Conservation (phyloP, 148 eudicot species). For the Vaccinium macrocarpon region DNA sequence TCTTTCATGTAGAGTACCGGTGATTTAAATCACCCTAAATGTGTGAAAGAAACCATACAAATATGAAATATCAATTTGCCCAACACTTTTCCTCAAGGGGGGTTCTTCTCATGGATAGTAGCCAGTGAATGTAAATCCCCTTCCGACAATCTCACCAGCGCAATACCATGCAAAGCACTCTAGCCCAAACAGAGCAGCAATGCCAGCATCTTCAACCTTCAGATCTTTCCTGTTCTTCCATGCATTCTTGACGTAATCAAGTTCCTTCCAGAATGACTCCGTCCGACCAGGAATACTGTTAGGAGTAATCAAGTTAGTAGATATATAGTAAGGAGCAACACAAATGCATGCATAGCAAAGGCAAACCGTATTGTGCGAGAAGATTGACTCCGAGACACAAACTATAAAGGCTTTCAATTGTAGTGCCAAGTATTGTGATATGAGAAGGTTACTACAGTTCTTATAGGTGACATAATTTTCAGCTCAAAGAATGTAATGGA, state of each 20-base stretch:
- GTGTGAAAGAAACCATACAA: constrained; percentile 11
- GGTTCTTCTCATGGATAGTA: constrained; percentile 34
- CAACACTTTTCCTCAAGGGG: background rate
- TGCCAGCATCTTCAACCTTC: constrained; percentile 48
- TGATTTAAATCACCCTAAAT: constrained; percentile 17
- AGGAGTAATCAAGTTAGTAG: background rate
- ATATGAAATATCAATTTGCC: constrained; percentile 7
- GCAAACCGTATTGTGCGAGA: background rate
- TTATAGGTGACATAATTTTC: background rate
- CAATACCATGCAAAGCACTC: constrained; percentile 56
- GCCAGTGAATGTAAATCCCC: constrained; percentile 55
- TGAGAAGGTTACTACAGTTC: background rate
- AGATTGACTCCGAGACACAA: background rate
- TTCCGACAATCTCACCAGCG: constrained; percentile 54
- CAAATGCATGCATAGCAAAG: background rate
- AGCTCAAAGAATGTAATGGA: background rate
- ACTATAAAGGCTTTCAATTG: background rate
- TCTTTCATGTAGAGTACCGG: constrained; percentile 20
- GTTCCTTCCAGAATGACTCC: constrained; percentile 49
- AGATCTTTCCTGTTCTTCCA: constrained; percentile 48
- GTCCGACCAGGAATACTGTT: constrained; percentile 46
- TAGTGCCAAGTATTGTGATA: no score
- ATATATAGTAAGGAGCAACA: background rate
- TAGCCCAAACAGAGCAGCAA: constrained; percentile 46
- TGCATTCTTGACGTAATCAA: constrained; percentile 41